Percentiles rank a stretch among this genome's conserved stretches.
Conservation (phyloP, 805 yeast species). For the Candida coleopterorum region DNA sequence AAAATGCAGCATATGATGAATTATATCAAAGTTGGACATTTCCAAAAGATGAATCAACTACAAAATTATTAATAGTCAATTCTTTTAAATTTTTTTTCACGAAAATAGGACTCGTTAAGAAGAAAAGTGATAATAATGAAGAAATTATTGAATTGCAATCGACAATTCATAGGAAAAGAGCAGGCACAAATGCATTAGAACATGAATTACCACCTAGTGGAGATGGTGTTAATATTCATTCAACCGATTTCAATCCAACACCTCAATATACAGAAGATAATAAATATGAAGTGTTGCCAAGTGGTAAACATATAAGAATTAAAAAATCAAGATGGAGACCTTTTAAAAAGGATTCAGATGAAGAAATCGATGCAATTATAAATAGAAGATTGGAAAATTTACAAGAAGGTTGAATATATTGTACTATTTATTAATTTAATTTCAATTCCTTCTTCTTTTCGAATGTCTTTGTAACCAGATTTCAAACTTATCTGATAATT, state of each 20-base stretch:
- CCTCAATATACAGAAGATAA: slow-evolving; percentile 18
- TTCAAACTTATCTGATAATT: slow-evolving; percentile 28
- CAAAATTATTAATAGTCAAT: slow-evolving; percentile 16
- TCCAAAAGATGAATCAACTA: slow-evolving; percentile 41
- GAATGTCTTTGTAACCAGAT: too few species aligned
- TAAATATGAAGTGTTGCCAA: slow-evolving; percentile 61
- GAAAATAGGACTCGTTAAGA: slow-evolving; percentile 2
- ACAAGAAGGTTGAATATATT: too few species aligned
- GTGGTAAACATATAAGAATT: slow-evolving; percentile 60
- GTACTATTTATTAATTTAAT: too few species aligned
- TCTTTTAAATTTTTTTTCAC: neutral
- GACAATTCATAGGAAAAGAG: slow-evolving; percentile 42
- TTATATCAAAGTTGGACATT: slow-evolving; percentile 77
- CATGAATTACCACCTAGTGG: slow-evolving; percentile 50
- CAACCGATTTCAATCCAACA: slow-evolving; percentile 25
- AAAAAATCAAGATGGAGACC: slow-evolving; percentile 18
- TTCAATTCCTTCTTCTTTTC: too few species aligned
- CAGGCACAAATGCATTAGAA: slow-evolving; percentile 42
- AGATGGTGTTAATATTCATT: slow-evolving; percentile 22
- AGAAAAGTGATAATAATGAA: neutral
- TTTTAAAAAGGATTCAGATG: slow-evolving; percentile 21
- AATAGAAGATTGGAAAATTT: slow-evolving; percentile 36
- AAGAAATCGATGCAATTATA: slow-evolving; percentile 52
- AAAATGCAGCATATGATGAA: slow-evolving; percentile 66
- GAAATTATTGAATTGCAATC: slow-evolving; percentile 17